phyloP scores from a whole-genome alignment of 257 asterid genomes.

The Salvia hispanica region DNA sequence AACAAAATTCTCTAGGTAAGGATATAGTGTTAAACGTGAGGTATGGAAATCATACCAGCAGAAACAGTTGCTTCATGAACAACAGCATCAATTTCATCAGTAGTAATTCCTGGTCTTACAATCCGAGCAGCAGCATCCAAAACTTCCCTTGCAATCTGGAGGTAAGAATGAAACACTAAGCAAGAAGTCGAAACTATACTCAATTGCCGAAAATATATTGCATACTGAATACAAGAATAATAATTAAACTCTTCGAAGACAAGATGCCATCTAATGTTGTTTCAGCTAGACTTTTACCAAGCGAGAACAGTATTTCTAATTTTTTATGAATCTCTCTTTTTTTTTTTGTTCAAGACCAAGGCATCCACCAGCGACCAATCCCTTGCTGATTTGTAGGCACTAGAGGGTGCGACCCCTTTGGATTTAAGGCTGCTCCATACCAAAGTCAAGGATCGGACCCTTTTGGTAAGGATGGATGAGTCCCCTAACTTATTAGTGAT shows the following conservation, averaged over 20 bases:
- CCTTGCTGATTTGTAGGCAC: too few relatives aligned
- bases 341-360: too few relatives aligned
- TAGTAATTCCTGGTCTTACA: slow-evolving; percentile 88
- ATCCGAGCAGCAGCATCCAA: slow-evolving; percentile 97
- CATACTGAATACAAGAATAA: neutral
- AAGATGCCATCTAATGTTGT: neutral
- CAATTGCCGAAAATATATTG: neutral
- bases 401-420: too few relatives aligned
- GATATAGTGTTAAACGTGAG: slow-evolving; percentile 7
- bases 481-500: slow-evolving; percentile 10
- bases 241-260: slow-evolving; percentile 6
- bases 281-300: neutral
- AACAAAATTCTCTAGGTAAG: neutral
- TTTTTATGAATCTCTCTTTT: neutral
- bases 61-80: slow-evolving; percentile 91
- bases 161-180: slow-evolving; percentile 3
- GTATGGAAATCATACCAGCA: slow-evolving; percentile 63
- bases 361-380: too few relatives aligned
- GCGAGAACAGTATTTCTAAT: neutral
- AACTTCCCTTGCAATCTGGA: slow-evolving; percentile 93
- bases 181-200: neutral
- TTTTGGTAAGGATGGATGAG: too few relatives aligned
- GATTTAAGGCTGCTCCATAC: too few relatives aligned
- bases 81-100: slow-evolving; percentile 96
- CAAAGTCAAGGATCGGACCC: too few relatives aligned